Base-by-base conservation (phyloP, 2,329 filamentous ascomycete genomes). In the Penicillium sp. region DNA sequence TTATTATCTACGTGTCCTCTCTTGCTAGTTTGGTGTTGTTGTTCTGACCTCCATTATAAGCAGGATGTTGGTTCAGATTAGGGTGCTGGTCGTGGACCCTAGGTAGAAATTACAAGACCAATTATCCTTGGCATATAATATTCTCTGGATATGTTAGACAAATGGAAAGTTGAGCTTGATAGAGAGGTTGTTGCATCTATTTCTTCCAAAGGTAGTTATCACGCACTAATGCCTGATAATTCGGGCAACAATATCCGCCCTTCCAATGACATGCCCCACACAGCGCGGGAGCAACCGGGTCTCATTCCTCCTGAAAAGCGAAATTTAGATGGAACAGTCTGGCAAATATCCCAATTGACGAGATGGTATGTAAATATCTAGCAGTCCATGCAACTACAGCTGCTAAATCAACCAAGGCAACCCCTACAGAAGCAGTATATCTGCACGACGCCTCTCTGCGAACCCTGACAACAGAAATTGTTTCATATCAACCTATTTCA, bases 361-460 rank as follows among this genome's bases (percentile, higher is more conserved):
- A 49, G 22, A 60, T 60, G 58, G 55, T 55, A 51, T 29, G 49
- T 40, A 22, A 14, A 22, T 3, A 5, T 4, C 26, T 8, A n/a
- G 25, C n/a, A 9, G 20, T n/a, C 2, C 15, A 18, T 9, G 14
- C 15, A 14, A 27, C 4, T 6, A 9, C 6, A 33, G 2, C 15
- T 15, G 29, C 40, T 33, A 40, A 49, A 23, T 47, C 0, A 14
- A 18, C 15, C 14, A 14, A 64, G 59, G 33, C 50, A 12, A 15
- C 29, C 15, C 54, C 49, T 20, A 64, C 60, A 48, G 64, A 67
- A 50, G 62, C 66, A 50, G 49, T 69, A 29, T 69, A 69, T 47
- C 61, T 68, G n/a, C 45, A 63, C 20, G 60, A 69, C 52, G 60
- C 59, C 26, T 59, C 66, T 14, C 46, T 67, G 20, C 56, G 56